phyloP scores from a whole-genome alignment of 768 basidiomycete genomes.

The Agaricus subrufescens region DNA sequence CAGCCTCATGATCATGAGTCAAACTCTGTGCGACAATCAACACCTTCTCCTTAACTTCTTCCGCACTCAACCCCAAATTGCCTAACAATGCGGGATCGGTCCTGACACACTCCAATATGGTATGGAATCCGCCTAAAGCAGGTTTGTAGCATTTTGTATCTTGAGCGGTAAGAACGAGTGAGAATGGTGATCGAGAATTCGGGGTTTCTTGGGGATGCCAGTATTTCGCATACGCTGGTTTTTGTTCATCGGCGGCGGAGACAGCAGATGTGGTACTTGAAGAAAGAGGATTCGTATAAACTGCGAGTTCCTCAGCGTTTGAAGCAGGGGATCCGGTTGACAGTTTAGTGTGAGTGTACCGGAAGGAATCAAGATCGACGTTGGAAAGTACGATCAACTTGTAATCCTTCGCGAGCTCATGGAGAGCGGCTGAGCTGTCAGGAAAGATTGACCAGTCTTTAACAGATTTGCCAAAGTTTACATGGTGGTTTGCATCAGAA shows the following conservation, averaged over 20 bases:
- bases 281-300: conserved; percentile 26
- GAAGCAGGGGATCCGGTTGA: conserved; percentile 30
- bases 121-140: conserved; percentile 46
- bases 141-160: conserved; percentile 75
- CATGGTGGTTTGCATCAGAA: conserved; percentile 25
- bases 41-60: conserved; percentile 40
- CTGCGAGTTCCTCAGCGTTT: conserved; percentile 14
- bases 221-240: conserved; percentile 17
- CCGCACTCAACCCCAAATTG: conserved; percentile 15
- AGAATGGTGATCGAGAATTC: conserved; percentile 53
- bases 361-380: conserved; percentile 63
- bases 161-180: conserved; percentile 65
- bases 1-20: conserved; percentile 62
- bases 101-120: conserved; percentile 40
- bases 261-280: background rate
- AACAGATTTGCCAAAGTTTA: conserved; percentile 57
- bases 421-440: conserved; percentile 59
- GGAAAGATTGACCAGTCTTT: conserved; percentile 61
- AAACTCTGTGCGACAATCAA: conserved; percentile 68
- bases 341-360: conserved; percentile 52
- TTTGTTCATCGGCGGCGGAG: conserved; percentile 1
- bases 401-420: conserved; percentile 54
- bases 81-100: conserved; percentile 37
- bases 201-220: conserved; percentile 41
- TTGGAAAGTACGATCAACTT: conserved; percentile 74